Conservation (phyloP, 2,329 filamentous ascomycete species). For the Beauveria scarabaeidicola region DNA sequence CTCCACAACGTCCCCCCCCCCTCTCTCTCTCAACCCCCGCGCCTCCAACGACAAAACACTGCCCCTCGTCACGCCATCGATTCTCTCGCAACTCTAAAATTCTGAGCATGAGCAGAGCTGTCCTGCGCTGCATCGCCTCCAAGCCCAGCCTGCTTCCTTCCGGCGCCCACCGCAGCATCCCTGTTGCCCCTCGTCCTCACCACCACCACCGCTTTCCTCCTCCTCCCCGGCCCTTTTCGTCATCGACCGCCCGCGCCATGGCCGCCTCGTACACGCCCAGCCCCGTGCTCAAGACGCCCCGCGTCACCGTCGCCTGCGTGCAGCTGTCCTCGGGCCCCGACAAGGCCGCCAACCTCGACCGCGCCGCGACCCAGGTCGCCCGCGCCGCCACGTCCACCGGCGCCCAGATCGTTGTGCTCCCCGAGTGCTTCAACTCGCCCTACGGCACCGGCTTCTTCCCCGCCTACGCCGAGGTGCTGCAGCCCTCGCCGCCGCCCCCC, state of each 20-base stretch:
- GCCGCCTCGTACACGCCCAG: slow-evolving; percentile 4
- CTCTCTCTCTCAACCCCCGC: not conserved
- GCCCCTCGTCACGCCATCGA: not conserved
- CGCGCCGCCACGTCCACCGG: slow-evolving; percentile 62
- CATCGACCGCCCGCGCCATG: not conserved
- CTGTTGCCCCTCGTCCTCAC: not conserved
- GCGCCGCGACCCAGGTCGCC: slow-evolving; percentile 73
- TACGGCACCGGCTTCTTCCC: slow-evolving; percentile 90
- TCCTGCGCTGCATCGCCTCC: not conserved
- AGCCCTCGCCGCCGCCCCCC: slow-evolving; percentile 61
- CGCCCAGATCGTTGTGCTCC: slow-evolving; percentile 81
- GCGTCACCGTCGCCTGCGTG: slow-evolving; percentile 68
- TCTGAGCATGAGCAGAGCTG: not conserved
- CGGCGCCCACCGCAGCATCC: not conserved
- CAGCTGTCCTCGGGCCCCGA: slow-evolving; percentile 75
- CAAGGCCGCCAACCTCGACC: slow-evolving; percentile 75
- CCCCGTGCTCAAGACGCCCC: slow-evolving; percentile 57
- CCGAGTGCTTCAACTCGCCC: slow-evolving; percentile 98
- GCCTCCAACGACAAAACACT: not conserved
- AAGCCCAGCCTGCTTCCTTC: not conserved
- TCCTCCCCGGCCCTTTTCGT: not conserved
- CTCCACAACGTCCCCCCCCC: not conserved
- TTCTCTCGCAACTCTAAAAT: not conserved
- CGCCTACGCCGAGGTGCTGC: slow-evolving; percentile 81
- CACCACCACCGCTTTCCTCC: not conserved